A percentile compares a stretch with the other conserved stretches of the same genome.
Conservation (phyloP, 2,329 filamentous ascomycete genomes). For the Ophiostoma fasciatum region DNA sequence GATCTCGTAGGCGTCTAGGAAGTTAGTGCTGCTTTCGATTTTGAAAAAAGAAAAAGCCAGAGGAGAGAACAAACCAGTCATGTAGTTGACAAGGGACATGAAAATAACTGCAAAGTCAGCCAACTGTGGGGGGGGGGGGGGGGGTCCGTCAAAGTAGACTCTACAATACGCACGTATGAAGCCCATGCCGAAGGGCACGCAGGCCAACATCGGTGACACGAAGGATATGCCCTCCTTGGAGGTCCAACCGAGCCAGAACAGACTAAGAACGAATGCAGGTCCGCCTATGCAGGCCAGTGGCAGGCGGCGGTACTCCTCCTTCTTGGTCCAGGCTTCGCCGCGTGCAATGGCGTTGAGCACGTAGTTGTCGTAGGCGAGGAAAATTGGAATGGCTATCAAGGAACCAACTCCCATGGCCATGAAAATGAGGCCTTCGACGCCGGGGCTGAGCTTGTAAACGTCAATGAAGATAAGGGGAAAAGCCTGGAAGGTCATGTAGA, state of each 20-base stretch:
- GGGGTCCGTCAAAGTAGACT: background rate
- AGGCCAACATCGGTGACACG: constrained; percentile 42
- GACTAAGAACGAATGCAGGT: constrained; percentile 40
- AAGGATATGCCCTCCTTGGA: constrained; percentile 32
- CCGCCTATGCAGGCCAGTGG: constrained; percentile 59
- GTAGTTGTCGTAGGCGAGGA: constrained; percentile 49
- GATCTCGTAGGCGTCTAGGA: constrained; percentile 47
- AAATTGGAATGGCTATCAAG: constrained; percentile 41
- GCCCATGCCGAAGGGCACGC: constrained; percentile 45
- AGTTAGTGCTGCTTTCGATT: background rate
- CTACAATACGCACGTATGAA: constrained; percentile 29
- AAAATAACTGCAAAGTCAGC: constrained; percentile 28
- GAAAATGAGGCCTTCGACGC: constrained; percentile 52
- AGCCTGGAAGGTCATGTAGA: constrained; percentile 62
- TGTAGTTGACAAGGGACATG: constrained; percentile 35
- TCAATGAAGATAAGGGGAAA: constrained; percentile 55
- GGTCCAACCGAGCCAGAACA: constrained; percentile 50
- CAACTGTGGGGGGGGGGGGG: no score
- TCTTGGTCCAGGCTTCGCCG: constrained; percentile 40
- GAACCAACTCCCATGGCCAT: constrained; percentile 53
- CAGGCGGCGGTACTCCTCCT: constrained; percentile 53
- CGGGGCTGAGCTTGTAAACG: constrained; percentile 47
- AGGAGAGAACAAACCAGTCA: constrained; percentile 2
- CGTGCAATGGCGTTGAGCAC: constrained; percentile 35
- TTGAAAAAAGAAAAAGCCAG: background rate